Conservation (phyloP, 2,329 filamentous ascomycete species). For the Dryadomyces sulphureus region DNA sequence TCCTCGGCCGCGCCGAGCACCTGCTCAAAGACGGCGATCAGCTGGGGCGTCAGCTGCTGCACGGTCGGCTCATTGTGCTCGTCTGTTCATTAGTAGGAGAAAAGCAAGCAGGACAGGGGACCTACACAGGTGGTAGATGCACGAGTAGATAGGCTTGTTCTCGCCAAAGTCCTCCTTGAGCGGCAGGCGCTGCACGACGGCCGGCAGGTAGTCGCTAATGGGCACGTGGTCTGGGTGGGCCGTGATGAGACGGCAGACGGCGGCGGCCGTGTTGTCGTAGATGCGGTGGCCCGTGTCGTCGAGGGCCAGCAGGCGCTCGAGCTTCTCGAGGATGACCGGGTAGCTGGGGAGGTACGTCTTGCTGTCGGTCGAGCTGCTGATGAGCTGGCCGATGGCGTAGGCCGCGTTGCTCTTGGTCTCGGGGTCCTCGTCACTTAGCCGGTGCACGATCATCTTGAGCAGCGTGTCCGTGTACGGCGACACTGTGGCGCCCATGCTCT, state of each 20-base stretch:
- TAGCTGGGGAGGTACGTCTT: conserved; percentile 62
- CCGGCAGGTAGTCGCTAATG: conserved; percentile 66
- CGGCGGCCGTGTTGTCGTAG: conserved; percentile 86
- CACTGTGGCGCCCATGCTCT: conserved; percentile 67
- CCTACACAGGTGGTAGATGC: conserved; percentile 76
- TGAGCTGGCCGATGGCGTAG: conserved; percentile 75
- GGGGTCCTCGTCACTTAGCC: conserved; percentile 74
- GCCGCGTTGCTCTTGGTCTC: conserved; percentile 93
- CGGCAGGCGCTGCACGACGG: conserved; percentile 64
- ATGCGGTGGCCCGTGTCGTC: conserved; percentile 54
- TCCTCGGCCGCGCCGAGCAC: conserved; percentile 59
- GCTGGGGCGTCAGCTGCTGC: conserved; percentile 51
- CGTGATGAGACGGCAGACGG: conserved; percentile 81
- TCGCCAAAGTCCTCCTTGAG: conserved; percentile 91
- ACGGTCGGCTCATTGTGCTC: conserved; percentile 54
- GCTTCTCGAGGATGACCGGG: conserved; percentile 63
- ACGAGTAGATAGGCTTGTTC: conserved; percentile 85
- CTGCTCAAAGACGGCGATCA: conserved; percentile 58
- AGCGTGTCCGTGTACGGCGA: conserved; percentile 67
- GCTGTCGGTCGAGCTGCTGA: conserved; percentile 64
- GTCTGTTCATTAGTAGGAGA: conserved; percentile 25
- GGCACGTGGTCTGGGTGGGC: conserved; percentile 75
- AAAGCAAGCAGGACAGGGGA: conserved; percentile 16
- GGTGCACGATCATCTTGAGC: conserved; percentile 69
- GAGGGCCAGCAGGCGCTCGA: conserved; percentile 71